Base-by-base conservation (phyloP, 352 stramenopile species). In the Phytophthora boehmeriae region DNA sequence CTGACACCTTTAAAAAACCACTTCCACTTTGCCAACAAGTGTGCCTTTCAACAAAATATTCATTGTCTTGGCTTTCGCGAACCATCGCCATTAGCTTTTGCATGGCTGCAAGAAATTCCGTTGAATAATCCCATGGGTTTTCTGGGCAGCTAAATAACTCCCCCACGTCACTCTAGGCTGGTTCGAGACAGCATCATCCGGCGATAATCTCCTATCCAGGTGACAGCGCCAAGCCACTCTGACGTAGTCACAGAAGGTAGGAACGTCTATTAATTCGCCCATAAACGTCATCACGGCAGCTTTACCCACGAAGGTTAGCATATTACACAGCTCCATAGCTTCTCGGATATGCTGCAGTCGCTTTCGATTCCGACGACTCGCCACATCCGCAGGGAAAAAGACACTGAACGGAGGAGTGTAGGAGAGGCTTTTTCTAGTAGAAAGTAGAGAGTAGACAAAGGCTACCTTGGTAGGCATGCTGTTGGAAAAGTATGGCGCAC, bases 141-240 rank as follows among this genome's bases (percentile, higher is more conserved):
- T 46, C 27, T 2, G 39, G 19, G 22, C 41, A 66, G 4, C 59
- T 51, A 30, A 30, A 6, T 30, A 30, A 6, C 6, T 30, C 25
- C n/a, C n/a, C 25, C 59, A 66, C 1, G 51, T 66, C 17, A 44
- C 52, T 11, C 19, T 36, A n/a, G 28, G 11, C 11, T 35, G 5
- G n/a, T 30, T 28, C 3, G 23, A 22, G 11, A 60, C 58, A 1
- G 28, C 14, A 28, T 61, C 43, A 25, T 66, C 34, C 8, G 59
- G 55, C 1, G 6, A 23, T 27, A 66, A 25, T 5, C n/a, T 56
- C 17, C 50, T 50, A n/a, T 61, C 50, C 20, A 66, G 48, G 19
- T 61, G 61, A 20, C 59, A 66, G 8, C 55, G 50, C 59, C 59
- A 61, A 19, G 61, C 35, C 1, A 50, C 50, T 2, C 10, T 14